A percentile compares a stretch with the other conserved stretches of the same genome.
phyloP scores from a whole-genome alignment of 2,329 filamentous ascomycete genomes.

The Ascochyta koolunga region DNA sequence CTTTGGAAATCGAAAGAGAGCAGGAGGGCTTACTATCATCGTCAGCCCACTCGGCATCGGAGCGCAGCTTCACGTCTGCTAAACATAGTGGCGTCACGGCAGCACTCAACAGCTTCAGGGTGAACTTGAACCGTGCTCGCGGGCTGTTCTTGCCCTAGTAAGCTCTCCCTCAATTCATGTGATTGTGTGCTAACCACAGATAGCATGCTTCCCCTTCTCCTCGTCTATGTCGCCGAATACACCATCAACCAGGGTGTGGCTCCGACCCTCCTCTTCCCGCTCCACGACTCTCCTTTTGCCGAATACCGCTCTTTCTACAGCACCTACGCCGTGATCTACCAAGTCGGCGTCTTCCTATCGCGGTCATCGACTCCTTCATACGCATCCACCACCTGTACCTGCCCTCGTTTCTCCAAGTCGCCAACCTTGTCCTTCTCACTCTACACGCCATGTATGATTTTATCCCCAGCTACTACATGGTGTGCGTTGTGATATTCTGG shows the following conservation, averaged over 20 bases:
- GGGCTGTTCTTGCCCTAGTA: slow-evolving; percentile 75
- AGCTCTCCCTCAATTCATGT: slow-evolving; percentile 27
- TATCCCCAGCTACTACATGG: slow-evolving; percentile 82
- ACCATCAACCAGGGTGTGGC: slow-evolving; percentile 95
- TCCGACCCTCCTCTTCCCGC: slow-evolving; percentile 86
- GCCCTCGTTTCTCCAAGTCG: slow-evolving; percentile 80
- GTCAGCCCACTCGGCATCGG: slow-evolving; percentile 40
- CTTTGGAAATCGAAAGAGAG: slow-evolving; percentile 25
- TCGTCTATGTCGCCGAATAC: slow-evolving; percentile 96
- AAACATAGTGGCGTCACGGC: slow-evolving; percentile 17
- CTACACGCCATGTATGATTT: slow-evolving; percentile 80
- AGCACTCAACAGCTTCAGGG: slow-evolving; percentile 47
- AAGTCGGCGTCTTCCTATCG: slow-evolving; percentile 92
- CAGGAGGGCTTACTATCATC: slow-evolving; percentile 45
- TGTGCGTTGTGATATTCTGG: slow-evolving; percentile 89
- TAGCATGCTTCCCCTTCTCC: slow-evolving; percentile 84
- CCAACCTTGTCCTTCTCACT: slow-evolving; percentile 75
- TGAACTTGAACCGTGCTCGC: slow-evolving; percentile 68
- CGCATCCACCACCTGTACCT: slow-evolving; percentile 81
- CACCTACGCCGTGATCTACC: slow-evolving; percentile 92
- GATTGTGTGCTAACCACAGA: slow-evolving; percentile 11
- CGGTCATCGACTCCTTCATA: slow-evolving; percentile 85
- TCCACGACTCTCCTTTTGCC: slow-evolving; percentile 75
- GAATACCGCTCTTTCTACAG: slow-evolving; percentile 90
- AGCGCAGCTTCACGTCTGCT: slow-evolving; percentile 31